These are phyloP conservation scores for Amanita thiersii DNA, from an alignment of 768 basidiomycete genomes.

Conservation along the genomic window DNA sequence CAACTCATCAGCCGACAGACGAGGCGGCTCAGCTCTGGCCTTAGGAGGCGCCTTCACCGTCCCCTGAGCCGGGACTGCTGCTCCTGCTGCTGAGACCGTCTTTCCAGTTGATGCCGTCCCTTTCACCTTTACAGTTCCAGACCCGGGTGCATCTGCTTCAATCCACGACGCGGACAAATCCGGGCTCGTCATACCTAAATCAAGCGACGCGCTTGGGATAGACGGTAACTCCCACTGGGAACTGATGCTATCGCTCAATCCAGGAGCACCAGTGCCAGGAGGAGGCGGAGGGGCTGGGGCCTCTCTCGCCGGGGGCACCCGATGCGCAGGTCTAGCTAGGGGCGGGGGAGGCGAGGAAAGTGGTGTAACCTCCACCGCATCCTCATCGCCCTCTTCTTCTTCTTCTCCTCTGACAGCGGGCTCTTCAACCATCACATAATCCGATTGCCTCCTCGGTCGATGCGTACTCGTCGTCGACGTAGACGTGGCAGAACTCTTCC, in stretches of 20 bases:
- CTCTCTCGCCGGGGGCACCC: slow-evolving; percentile 29
- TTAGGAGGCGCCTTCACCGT: slow-evolving; percentile 19
- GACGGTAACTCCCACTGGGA: slow-evolving; percentile 62
- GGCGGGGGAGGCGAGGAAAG: slow-evolving; percentile 44
- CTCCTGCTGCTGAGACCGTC: not conserved
- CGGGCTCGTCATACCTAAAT: slow-evolving; percentile 28
- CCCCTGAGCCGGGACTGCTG: not conserved
- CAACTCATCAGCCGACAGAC: slow-evolving; percentile 55
- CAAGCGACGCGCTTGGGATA: slow-evolving; percentile 46
- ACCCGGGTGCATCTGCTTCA: slow-evolving; percentile 32
- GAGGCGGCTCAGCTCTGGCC: slow-evolving; percentile 20
- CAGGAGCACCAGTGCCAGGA: slow-evolving; percentile 16
- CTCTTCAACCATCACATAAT: slow-evolving; percentile 62
- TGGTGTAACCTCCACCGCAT: slow-evolving; percentile 29
- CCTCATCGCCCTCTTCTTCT: slow-evolving; percentile 14
- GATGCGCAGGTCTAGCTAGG: slow-evolving; percentile 28
- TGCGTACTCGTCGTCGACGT: slow-evolving; percentile 1
- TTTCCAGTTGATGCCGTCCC: slow-evolving; percentile 14
- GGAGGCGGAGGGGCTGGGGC: slow-evolving; percentile 21
- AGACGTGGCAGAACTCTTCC: slow-evolving; percentile 9
- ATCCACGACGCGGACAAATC: slow-evolving; percentile 60
- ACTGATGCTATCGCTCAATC: slow-evolving; percentile 28
- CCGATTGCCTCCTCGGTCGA: slow-evolving; percentile 25
- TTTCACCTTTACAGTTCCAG: no score
- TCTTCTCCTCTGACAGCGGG: slow-evolving; percentile 19